These are phyloP conservation scores for Verticillium klebahnii DNA, from an alignment of 2,329 filamentous ascomycete species.

Conservation along the genomic window DNA sequence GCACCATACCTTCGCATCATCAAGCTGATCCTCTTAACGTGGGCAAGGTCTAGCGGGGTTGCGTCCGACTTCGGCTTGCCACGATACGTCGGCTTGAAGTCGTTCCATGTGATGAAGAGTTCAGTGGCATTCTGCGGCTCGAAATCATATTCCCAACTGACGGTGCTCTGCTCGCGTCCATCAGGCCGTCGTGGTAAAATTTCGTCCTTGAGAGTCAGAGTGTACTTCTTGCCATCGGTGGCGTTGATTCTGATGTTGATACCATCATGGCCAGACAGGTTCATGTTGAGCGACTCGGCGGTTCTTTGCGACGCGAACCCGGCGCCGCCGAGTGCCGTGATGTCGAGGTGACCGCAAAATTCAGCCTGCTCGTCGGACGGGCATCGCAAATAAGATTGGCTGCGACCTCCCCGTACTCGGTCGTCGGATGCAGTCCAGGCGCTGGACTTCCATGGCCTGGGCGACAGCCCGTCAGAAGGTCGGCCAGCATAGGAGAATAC, in stretches of 20 bases:
- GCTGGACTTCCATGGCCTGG: slow-evolving; percentile 51
- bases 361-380: slow-evolving; percentile 34
- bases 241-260: slow-evolving; percentile 48
- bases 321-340: slow-evolving; percentile 69
- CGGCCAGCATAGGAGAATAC: too few relatives aligned
- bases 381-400: slow-evolving; percentile 45
- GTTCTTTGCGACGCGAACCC: slow-evolving; percentile 80
- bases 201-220: slow-evolving; percentile 69
- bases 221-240: slow-evolving; percentile 64
- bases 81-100: slow-evolving; percentile 68
- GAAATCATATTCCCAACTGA: slow-evolving; percentile 75
- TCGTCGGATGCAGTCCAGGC: slow-evolving; percentile 72
- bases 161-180: slow-evolving; percentile 65
- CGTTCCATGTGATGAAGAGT: slow-evolving; percentile 58
- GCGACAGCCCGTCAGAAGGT: background rate
- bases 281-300: slow-evolving; percentile 52
- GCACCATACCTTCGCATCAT: slow-evolving; percentile 74
- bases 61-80: slow-evolving; percentile 61
- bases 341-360: slow-evolving; percentile 70
- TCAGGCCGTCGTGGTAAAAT: slow-evolving; percentile 52
- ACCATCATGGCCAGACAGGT: slow-evolving; percentile 60
- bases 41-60: slow-evolving; percentile 50
- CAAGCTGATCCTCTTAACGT: slow-evolving; percentile 64
- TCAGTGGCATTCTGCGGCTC: slow-evolving; percentile 21
- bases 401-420: slow-evolving; percentile 70